Base-by-base conservation (phyloP, 495 filamentous ascomycete genomes). In the Penicillium canariense region DNA sequence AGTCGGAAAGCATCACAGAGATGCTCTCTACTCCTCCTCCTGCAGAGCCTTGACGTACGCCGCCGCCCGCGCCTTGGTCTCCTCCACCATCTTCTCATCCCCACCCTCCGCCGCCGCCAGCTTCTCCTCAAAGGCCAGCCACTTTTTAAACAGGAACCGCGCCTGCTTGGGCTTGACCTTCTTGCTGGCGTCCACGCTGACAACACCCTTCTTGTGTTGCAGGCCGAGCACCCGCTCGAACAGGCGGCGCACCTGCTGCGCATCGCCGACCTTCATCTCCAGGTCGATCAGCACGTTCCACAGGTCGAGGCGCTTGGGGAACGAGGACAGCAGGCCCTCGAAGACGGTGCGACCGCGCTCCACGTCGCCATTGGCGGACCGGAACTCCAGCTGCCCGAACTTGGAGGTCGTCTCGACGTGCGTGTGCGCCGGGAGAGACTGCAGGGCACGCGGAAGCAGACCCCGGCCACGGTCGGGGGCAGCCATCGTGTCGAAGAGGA, bases 271-370 rank as follows among this genome's bases (percentile, higher is more conserved):
- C 61, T 81, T 84, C 54, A 87, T 87, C 74, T 98, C 94, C 56
- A 96, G 78, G 60, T 96, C 90, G 11, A 97, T 58, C 35, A 93
- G 84, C 63, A 95, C 82, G 70, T 91, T 96, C 91, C 93, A 97
- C 45, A 96, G 70, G 68, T 96, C 91, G 42, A 91, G 81, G 54
- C 87, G 88, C 78, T 92, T 94, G 54, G 90, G 90, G 77, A 87
- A 96, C 14, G 86, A 86, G 22, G 83, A 80, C 6, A 97, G 76
- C 4, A 98, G 79, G 30, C 85, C 89, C 70, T 97, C 94, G 61
- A 97, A 96, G 38, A 97, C 85, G 5, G 94, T 97, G 8, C 95
- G 88, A 18, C 93, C 94, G 26, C 91, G 88, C 73, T 98, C 94
- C 4, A 89, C 76, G 61, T 94, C 90, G 30, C 91, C 95, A 61